Evolutionary conservation across 768 basidiomycete species (phyloP).

Genomic region (Calocybe cyanea): DNA sequence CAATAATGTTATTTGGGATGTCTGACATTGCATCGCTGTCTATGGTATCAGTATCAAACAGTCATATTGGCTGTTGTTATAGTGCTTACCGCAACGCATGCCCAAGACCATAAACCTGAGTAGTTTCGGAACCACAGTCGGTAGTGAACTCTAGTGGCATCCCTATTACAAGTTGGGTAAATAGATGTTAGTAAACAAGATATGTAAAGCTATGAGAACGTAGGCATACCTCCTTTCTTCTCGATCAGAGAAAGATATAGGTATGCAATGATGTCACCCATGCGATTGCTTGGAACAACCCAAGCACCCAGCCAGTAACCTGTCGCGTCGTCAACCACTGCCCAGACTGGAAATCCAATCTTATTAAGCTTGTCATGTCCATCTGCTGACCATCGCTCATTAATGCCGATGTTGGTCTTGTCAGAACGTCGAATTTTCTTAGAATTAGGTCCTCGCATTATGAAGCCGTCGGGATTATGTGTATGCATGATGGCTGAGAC

Average conservation of each 20-base stretch:
- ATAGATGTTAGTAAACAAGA: background rate
- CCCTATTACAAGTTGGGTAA: background rate
- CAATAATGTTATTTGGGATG: too few species aligned
- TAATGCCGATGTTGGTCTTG: background rate
- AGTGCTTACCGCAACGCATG: slow-evolving; percentile 25
- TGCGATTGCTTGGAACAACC: slow-evolving; percentile 10
- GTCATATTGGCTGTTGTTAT: too few species aligned
- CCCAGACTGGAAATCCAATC: slow-evolving; percentile 37
- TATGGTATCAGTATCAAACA: too few species aligned
- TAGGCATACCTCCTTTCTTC: slow-evolving; percentile 24
- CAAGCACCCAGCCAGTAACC: slow-evolving; percentile 8
- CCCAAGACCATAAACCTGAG: slow-evolving; percentile 23
- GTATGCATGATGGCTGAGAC: background rate
- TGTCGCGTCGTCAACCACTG: slow-evolving; percentile 8
- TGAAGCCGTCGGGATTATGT: slow-evolving; percentile 1
- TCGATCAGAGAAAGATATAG: slow-evolving; percentile 27
- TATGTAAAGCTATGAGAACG: too few species aligned
- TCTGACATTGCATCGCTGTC: too few species aligned
- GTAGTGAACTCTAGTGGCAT: slow-evolving; percentile 17
- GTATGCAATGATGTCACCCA: slow-evolving; percentile 7
- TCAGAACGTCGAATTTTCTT: background rate
- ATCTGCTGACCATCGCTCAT: slow-evolving; percentile 2
- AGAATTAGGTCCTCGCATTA: background rate
- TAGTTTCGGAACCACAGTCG: slow-evolving; percentile 35
- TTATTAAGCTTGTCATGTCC: slow-evolving; percentile 35